phyloP scores from a whole-genome alignment of 2,329 filamentous ascomycete species.

The Epichloe aotearoae region DNA sequence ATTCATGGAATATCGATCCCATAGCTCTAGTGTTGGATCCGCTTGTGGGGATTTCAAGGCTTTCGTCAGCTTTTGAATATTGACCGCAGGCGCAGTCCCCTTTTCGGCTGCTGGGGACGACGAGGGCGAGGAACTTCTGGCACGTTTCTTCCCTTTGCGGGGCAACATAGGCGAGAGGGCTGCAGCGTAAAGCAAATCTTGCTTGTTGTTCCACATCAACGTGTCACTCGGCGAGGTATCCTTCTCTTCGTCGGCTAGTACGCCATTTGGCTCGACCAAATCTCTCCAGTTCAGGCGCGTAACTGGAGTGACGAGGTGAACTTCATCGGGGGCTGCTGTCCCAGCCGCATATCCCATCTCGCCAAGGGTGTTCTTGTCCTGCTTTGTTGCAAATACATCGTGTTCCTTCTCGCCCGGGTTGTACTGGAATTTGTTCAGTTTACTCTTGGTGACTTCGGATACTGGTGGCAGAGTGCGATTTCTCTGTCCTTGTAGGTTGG shows the following conservation, averaged over 20 bases:
- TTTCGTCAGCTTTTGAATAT: conserved; percentile 44
- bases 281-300: conserved; percentile 45
- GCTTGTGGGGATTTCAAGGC: conserved; percentile 53
- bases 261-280: conserved; percentile 32
- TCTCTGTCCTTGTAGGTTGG: conserved; percentile 21
- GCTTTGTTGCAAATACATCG: conserved; percentile 6
- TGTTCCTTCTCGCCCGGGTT: conserved; percentile 13
- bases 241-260: conserved; percentile 29
- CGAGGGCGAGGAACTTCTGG: conserved; percentile 59
- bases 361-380: not conserved
- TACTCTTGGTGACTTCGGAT: conserved; percentile 46
- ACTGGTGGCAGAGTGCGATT: conserved; percentile 32
- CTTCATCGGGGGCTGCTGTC: not conserved
- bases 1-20: conserved; percentile 57
- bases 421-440: conserved; percentile 44
- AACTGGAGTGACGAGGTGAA: conserved; percentile 28
- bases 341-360: conserved; percentile 11
- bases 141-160: conserved; percentile 49
- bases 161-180: conserved; percentile 34
- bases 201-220: conserved; percentile 45
- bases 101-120: conserved; percentile 49
- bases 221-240: conserved; percentile 46
- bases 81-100: conserved; percentile 32
- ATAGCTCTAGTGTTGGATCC: conserved; percentile 62
- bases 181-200: conserved; percentile 25